Base-by-base conservation (phyloP, 306 rosid species). In the Vigna hirtella region DNA sequence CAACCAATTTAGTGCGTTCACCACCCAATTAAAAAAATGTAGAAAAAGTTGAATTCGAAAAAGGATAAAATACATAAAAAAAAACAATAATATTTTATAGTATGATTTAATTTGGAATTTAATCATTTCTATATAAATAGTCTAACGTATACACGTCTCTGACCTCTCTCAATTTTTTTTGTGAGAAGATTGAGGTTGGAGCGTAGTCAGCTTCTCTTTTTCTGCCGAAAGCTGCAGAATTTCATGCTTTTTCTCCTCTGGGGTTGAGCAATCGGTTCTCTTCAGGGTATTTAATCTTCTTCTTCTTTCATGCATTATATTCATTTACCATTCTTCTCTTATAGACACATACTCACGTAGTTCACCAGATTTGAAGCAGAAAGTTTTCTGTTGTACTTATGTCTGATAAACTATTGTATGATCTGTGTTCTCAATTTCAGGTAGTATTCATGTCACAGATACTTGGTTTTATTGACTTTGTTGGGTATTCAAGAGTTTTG, bases 221-320 rank as follows among this genome's bases (percentile, higher is more conserved):
- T 57, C 77, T 72, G 69, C 82, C 56, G 48, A 71, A 64, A 72
- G 82, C 53, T 83, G 47, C 38, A 65, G 22, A 5, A 3, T 26
- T 72, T 69, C 58, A 6, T 58, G 66, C 7, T 32, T 62, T 64
- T 57, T 58, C 2, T 26, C 6, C 36, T 62, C 45, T 5, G 8
- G 73, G 77, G 43, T 68, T 53, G 63, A 61, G 42, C 77, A 40
- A 4, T 73, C 79, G 74, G 36, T 38, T 63, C 61, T 76, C 59
- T 81, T 48, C 75, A 59, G 36, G 85, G 88, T 84, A 77, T 66
- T 40, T n/a, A 47, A 45, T 55, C 53, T 16, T 58, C 1, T 3
- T 63, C 9, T 4, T 77, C 34, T 66, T 4, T 34, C 13, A 30
- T 77, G 36, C 77, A 59, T 59, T 52, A 17, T 38, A 2, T 32